phyloP scores from a whole-genome alignment of 2,329 filamentous ascomycete species.

The Epichloe amarillans region DNA sequence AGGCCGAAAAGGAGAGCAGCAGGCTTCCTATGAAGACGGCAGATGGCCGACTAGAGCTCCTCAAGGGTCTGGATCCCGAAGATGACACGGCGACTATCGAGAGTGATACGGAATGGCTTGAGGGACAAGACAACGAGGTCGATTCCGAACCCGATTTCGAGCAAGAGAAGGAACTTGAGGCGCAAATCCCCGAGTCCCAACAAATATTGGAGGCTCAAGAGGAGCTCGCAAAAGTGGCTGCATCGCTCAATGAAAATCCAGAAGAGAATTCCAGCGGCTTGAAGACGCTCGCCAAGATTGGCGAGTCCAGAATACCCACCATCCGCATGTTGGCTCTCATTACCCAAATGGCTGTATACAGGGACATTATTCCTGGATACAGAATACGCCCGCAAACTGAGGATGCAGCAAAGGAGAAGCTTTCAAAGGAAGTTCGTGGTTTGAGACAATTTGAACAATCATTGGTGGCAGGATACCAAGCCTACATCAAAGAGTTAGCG shows the following conservation, averaged over 20 bases:
- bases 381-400: constrained; percentile 74
- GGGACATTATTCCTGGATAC: constrained; percentile 93
- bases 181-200: constrained; percentile 58
- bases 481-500: constrained; percentile 65
- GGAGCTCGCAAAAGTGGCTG: constrained; percentile 73
- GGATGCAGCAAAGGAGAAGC: constrained; percentile 59
- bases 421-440: constrained; percentile 83
- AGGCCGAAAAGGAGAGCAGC: constrained; percentile 56
- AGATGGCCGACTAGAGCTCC: constrained; percentile 56
- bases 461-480: constrained; percentile 72
- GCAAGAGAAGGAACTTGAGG: constrained; percentile 30
- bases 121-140: constrained; percentile 41
- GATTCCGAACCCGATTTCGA: constrained; percentile 34
- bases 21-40: constrained; percentile 77
- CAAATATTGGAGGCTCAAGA: constrained; percentile 84
- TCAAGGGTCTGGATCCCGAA: constrained; percentile 41
- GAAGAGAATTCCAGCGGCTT: constrained; percentile 78
- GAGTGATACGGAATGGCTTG: constrained; percentile 51
- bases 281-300: constrained; percentile 63
- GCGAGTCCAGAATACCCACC: constrained; percentile 52
- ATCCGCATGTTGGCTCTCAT: constrained; percentile 78
- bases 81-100: constrained; percentile 46
- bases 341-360: constrained; percentile 82
- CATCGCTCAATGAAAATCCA: constrained; percentile 75
- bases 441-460: constrained; percentile 78